phyloP scores from a whole-genome alignment of 2,329 filamentous ascomycete genomes.

The Aplosporella prunicola region DNA sequence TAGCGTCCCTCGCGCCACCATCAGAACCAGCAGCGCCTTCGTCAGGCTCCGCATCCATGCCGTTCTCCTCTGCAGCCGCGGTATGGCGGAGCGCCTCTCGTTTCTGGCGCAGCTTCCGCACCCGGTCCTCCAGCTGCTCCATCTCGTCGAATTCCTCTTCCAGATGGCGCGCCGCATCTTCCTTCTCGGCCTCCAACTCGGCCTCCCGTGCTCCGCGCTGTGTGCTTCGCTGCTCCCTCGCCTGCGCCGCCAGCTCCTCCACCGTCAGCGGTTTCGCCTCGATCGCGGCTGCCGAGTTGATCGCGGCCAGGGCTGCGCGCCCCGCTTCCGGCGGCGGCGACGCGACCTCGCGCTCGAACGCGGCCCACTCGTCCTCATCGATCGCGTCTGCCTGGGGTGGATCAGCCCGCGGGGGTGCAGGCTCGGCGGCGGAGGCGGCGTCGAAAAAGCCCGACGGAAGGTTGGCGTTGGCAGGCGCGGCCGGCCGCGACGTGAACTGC shows the following conservation, averaged over 20 bases:
- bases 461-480: slow-evolving; percentile 2
- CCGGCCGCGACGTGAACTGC: slow-evolving; percentile 6
- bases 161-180: slow-evolving; percentile 36
- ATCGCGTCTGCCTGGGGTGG: slow-evolving; percentile 18
- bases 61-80: slow-evolving; percentile 6
- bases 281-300: slow-evolving; percentile 31
- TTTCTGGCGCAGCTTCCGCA: slow-evolving; percentile 36
- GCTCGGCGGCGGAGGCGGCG: neutral
- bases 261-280: slow-evolving; percentile 38
- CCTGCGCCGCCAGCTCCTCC: slow-evolving; percentile 37
- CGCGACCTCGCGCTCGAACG: slow-evolving; percentile 76
- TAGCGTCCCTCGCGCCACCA: neutral
- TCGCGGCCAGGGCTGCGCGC: slow-evolving; percentile 22
- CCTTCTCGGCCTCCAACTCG: slow-evolving; percentile 39
- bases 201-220: slow-evolving; percentile 34
- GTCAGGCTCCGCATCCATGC: slow-evolving; percentile 10
- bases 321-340: slow-evolving; percentile 21
- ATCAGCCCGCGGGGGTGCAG: slow-evolving; percentile 9
- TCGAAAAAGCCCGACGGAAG: neutral
- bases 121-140: slow-evolving; percentile 38
- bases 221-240: slow-evolving; percentile 32
- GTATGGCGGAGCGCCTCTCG: slow-evolving; percentile 32
- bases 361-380: slow-evolving; percentile 65
- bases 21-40: neutral
- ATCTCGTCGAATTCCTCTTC: slow-evolving; percentile 43